These are phyloP conservation scores for Phaeosphaeria sp. DNA, from an alignment of 2,329 filamentous ascomycete species.

Conservation along the genomic window DNA sequence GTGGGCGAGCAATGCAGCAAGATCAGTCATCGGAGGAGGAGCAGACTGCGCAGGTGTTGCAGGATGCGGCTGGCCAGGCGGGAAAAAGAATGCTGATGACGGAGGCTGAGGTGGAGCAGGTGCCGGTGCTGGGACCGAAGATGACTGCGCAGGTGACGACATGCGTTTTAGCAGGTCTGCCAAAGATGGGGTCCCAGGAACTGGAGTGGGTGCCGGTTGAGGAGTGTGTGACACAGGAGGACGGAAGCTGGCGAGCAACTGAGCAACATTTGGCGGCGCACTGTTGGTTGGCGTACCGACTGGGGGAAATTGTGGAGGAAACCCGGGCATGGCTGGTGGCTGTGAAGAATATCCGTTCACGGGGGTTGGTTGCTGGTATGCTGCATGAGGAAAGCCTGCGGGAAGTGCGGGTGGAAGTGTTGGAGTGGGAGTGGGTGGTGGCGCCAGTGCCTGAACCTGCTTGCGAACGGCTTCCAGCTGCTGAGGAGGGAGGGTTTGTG, in stretches of 20 bases:
- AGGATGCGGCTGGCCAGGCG: constrained; percentile 23
- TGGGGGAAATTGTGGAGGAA: constrained; percentile 25
- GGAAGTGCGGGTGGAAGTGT: constrained; percentile 37
- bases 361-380: constrained; percentile 26
- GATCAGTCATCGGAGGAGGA: constrained; percentile 36
- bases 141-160: constrained; percentile 33
- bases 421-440: constrained; percentile 60
- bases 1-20: constrained; percentile 42
- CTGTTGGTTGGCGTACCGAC: constrained; percentile 23
- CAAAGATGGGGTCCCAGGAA: constrained; percentile 31
- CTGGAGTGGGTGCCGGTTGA: constrained; percentile 24
- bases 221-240: constrained; percentile 27
- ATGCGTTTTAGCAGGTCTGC: constrained; percentile 39
- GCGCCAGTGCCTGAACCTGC: constrained; percentile 79
- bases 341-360: constrained; percentile 39
- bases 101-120: constrained; percentile 37
- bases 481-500: constrained; percentile 77
- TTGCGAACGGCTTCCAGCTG: constrained; percentile 84
- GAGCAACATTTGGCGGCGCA: constrained; percentile 35
- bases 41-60: constrained; percentile 35
- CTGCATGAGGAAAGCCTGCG: constrained; percentile 1
- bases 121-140: constrained; percentile 28
- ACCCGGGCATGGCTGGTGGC: constrained; percentile 22
- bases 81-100: constrained; percentile 26
- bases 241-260: constrained; percentile 36